A percentile compares a stretch with the other conserved stretches of the same genome.
Conservation (phyloP, 441 rosid genomes). For the Populus hybrid region DNA sequence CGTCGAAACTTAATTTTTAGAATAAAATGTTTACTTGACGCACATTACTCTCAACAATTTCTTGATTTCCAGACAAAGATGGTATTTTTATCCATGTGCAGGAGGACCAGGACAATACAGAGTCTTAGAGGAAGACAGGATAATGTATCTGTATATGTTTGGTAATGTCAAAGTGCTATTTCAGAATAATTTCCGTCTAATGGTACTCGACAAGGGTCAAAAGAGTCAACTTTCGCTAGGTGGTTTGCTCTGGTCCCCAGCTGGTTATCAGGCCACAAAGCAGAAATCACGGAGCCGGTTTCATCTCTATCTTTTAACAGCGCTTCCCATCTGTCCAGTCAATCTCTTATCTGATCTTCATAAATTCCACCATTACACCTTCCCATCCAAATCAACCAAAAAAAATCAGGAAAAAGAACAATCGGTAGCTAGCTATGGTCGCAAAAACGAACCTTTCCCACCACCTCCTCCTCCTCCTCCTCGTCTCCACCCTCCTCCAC, state of each 20-base stretch:
- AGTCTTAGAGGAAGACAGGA: no score
- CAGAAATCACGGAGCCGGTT: neutral
- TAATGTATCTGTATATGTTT: no score
- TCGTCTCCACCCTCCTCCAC: conserved; percentile 7
- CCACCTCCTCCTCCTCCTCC: conserved; percentile 16
- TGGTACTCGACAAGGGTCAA: neutral
- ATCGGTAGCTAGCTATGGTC: neutral
- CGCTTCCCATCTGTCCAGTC: neutral
- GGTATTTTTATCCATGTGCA: no score
- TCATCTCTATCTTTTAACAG: neutral
- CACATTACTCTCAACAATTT: no score
- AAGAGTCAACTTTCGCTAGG: neutral
- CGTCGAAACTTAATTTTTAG: no score
- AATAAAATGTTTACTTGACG: no score
- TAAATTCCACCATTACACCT: neutral
- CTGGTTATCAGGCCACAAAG: neutral
- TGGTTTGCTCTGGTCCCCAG: neutral
- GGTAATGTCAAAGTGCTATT: neutral
- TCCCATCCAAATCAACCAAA: neutral
- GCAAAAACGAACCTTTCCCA: conserved; percentile 16
- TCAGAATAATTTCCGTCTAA: neutral
- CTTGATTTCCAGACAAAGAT: no score
- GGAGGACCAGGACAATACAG: no score
- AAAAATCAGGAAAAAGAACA: neutral
- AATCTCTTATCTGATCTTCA: neutral